These are phyloP conservation scores for Epichloe coenophiala DNA, from an alignment of 2,329 filamentous ascomycete species.

Conservation along the genomic window DNA sequence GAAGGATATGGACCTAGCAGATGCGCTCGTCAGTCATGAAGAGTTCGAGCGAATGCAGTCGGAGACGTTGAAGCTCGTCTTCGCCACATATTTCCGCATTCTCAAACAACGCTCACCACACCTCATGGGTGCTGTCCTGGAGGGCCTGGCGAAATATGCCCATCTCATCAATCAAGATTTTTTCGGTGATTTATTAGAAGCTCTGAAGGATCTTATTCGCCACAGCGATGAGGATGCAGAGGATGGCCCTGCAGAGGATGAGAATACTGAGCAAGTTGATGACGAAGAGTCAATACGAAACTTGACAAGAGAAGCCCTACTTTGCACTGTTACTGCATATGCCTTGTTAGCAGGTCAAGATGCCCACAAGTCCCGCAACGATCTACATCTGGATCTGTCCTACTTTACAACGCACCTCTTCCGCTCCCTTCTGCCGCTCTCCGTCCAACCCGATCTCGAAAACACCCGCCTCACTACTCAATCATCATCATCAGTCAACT, in stretches of 20 bases:
- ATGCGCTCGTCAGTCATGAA: conserved; percentile 82
- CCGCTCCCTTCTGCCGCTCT: conserved; percentile 65
- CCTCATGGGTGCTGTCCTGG: conserved; percentile 93
- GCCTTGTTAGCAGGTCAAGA: conserved; percentile 94
- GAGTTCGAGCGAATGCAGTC: conserved; percentile 88
- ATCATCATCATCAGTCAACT: conserved; percentile 21
- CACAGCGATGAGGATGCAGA: conserved; percentile 50
- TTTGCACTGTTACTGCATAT: conserved; percentile 93
- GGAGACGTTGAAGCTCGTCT: conserved; percentile 91
- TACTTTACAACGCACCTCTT: conserved; percentile 96
- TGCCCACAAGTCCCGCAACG: conserved; percentile 66
- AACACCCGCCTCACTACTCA: conserved; percentile 38
- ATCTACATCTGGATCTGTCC: conserved; percentile 78
- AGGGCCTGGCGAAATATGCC: conserved; percentile 84
- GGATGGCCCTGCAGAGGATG: conserved; percentile 24
- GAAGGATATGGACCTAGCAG: conserved; percentile 86
- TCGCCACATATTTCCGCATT: conserved; percentile 88
- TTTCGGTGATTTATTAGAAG: conserved; percentile 91
- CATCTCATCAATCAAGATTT: conserved; percentile 99
- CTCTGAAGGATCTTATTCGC: conserved; percentile 80
- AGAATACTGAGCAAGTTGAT: conserved; percentile 29
- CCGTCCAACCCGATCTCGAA: conserved; percentile 76
- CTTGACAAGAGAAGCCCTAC: conserved; percentile 70
- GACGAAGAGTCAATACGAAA: conserved; percentile 46
- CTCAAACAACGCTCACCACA: conserved; percentile 69